Evolutionary conservation across 163 green algal genomes (phyloP).

Genomic region (Chlamydomonas reinhardtii): DNA sequence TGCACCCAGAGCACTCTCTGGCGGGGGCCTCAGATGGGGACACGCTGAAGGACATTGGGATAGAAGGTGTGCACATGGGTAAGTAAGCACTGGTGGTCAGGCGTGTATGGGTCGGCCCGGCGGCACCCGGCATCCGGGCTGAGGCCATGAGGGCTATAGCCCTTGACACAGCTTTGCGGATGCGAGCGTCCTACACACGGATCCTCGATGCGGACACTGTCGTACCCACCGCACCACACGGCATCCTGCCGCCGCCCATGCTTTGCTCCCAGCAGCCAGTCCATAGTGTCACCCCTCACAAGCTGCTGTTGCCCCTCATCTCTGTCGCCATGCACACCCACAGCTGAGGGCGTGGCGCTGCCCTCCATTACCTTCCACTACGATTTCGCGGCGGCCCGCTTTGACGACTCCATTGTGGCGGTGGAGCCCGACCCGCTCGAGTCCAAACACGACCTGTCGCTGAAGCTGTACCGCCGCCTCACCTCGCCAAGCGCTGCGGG

Average conservation of each 20-base stretch:
- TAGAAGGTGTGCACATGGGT: conserved; percentile 36
- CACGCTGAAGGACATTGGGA: conserved; percentile 28
- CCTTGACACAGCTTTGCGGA: too few species aligned
- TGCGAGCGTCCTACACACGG: too few species aligned
- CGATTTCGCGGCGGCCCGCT: conserved; percentile 22
- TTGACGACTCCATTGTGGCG: conserved; percentile 32
- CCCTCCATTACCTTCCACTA: conserved; percentile 41
- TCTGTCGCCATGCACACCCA: too few species aligned
- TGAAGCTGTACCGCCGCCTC: conserved; percentile 39
- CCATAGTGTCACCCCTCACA: too few species aligned
- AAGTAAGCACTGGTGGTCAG: neutral
- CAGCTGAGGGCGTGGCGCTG: conserved; percentile 3
- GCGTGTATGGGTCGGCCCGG: neutral
- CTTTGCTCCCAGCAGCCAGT: too few species aligned
- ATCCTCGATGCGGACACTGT: too few species aligned
- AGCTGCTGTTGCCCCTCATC: too few species aligned
- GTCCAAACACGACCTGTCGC: conserved; percentile 15
- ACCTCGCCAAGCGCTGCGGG: neutral
- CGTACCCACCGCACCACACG: too few species aligned
- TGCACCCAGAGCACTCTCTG: conserved; percentile 22
- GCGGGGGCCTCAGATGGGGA: neutral
- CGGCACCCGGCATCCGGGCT: too few species aligned
- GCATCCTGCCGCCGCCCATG: too few species aligned
- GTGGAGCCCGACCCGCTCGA: conserved; percentile 9
- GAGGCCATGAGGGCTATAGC: too few species aligned